Conservation (phyloP, 495 filamentous ascomycete species). For the Haplographium delicatum region DNA sequence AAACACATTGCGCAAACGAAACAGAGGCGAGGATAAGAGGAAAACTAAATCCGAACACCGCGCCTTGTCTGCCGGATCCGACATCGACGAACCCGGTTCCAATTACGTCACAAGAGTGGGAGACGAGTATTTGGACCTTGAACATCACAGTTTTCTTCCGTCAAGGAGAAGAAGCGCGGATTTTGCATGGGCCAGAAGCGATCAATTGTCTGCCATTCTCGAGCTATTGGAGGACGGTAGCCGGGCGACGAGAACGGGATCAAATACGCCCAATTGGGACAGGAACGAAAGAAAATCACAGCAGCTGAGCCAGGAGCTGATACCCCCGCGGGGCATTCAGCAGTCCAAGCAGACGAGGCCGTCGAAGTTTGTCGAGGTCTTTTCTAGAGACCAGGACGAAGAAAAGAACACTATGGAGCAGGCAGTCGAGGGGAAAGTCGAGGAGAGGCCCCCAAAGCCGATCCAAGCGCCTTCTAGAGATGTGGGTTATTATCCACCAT, state of each 20-base stretch:
- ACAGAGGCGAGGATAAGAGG: too few relatives aligned
- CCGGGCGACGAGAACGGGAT: background rate
- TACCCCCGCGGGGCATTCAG: background rate
- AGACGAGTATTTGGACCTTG: background rate
- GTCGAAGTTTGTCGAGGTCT: constrained; percentile 2
- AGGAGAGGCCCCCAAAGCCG: too few relatives aligned
- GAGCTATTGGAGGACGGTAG: constrained; percentile 6
- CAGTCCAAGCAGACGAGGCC: too few relatives aligned
- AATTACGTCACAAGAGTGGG: constrained; percentile 3
- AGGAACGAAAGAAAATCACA: background rate
- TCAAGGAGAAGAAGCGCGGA: background rate
- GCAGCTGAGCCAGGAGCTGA: background rate
- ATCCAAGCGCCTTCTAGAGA: constrained; percentile 28
- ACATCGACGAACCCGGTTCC: background rate
- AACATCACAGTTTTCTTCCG: background rate
- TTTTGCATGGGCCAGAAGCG: constrained; percentile 7
- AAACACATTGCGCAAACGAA: too few relatives aligned
- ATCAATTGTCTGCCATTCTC: constrained; percentile 14
- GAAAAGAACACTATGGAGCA: background rate
- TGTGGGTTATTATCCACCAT: constrained; percentile 19
- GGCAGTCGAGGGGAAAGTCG: too few relatives aligned
- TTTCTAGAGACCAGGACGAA: constrained; percentile 3
- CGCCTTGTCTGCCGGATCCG: too few relatives aligned
- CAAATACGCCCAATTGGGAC: constrained; percentile 4
- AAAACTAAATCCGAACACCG: too few relatives aligned